Percentiles rank a stretch among this genome's conserved stretches.
Conservation (phyloP, 306 rosid genomes). For the Lathyrus oleraceus region DNA sequence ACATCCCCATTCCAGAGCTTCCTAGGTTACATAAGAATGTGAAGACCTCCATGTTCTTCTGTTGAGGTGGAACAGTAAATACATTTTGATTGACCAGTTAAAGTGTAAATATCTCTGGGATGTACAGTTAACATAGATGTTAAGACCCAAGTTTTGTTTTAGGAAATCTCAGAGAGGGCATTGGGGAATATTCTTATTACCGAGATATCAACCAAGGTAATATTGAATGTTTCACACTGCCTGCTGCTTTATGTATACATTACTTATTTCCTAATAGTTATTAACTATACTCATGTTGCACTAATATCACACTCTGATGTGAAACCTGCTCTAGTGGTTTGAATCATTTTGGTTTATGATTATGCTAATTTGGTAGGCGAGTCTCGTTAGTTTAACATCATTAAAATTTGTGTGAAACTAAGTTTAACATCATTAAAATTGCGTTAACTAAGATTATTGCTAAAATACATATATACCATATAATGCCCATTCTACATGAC, state of each 20-base stretch:
- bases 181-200: background rate
- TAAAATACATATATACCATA: no score
- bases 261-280: constrained; percentile 4
- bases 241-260: background rate
- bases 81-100: constrained; percentile 23
- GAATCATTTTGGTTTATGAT: background rate
- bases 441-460: no score
- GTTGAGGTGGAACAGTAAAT: constrained; percentile 49
- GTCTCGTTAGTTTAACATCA: background rate
- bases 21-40: constrained; percentile 63
- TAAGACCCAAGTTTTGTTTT: constrained; percentile 38
- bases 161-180: constrained; percentile 16
- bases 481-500: no score
- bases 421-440: no score
- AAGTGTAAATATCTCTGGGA: constrained; percentile 30
- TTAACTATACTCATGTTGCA: background rate
- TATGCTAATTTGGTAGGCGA: background rate
- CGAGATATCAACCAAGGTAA: constrained; percentile 9
- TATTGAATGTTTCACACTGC: background rate
- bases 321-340: background rate
- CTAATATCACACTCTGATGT: background rate
- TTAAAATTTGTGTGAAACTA: no score
- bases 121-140: constrained; percentile 25
- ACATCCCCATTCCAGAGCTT: constrained; percentile 59
- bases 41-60: constrained; percentile 73